Evolutionary conservation across 371 early-diverging fungal genomes (phyloP).

Genomic region (Mucor lusitanicus): DNA sequence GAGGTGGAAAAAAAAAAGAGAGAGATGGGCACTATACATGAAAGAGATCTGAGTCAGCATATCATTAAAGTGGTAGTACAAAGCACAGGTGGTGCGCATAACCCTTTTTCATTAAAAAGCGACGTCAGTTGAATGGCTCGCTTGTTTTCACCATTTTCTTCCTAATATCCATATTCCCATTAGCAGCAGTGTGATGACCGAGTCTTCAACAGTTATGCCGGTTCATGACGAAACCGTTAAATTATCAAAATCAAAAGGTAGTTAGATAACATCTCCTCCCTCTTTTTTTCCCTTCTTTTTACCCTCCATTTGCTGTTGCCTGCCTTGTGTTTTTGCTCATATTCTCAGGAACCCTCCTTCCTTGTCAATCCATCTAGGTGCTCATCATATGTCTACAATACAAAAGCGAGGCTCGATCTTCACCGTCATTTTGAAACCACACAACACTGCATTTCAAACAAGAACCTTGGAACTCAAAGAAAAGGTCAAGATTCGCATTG

Average conservation of each 20-base stretch:
- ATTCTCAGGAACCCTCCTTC: background rate
- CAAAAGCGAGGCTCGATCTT: conserved; percentile 2
- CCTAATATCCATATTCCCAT: background rate
- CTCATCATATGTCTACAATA: conserved; percentile 6
- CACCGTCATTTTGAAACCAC: conserved; percentile 60
- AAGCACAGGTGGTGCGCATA: background rate
- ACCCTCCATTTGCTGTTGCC: background rate
- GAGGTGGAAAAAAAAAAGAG: background rate
- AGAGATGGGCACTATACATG: background rate
- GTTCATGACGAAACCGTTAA: conserved; percentile 15
- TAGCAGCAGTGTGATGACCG: conserved; percentile 8
- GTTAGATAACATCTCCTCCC: background rate
- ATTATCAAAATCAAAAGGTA: conserved; percentile 15
- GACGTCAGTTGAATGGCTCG: conserved; percentile 3
- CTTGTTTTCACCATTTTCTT: background rate
- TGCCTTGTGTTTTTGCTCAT: background rate
- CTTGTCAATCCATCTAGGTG: background rate
- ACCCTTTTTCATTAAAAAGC: background rate
- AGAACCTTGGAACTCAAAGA: conserved; percentile 69
- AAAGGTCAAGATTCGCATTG: conserved; percentile 63
- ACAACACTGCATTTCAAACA: conserved; percentile 60
- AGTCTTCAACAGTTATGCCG: conserved; percentile 18
- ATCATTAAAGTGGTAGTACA: background rate
- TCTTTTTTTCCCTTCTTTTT: background rate
- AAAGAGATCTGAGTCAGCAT: background rate